Percentiles rank a stretch among this genome's conserved stretches.
phyloP scores from a whole-genome alignment of 2,329 filamentous ascomycete genomes.

The Colletotrichum sp. region DNA sequence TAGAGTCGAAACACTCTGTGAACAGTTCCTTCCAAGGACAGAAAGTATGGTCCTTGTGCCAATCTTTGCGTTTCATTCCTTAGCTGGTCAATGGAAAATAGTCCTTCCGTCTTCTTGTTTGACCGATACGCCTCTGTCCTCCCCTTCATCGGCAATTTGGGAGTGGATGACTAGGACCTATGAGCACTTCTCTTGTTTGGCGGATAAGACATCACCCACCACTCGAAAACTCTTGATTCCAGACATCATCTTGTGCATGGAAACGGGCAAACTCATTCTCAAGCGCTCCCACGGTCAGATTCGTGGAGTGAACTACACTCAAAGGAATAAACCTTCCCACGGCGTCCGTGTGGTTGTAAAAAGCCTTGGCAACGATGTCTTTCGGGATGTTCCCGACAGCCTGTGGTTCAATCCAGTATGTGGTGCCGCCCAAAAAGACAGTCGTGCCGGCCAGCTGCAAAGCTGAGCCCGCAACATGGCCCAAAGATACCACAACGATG shows the following conservation, averaged over 20 bases:
- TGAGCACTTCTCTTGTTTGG: not conserved
- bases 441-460: not conserved
- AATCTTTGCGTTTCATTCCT: accelerated
- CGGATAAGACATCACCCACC: not conserved
- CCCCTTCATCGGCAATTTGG: no score
- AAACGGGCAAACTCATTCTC: not conserved
- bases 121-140: no score
- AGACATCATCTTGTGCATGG: not conserved
- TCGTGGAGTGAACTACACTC: not conserved
- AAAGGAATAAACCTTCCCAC: not conserved
- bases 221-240: no score
- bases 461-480: not conserved
- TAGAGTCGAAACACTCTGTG: constrained; percentile 13
- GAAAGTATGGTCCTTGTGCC: not conserved
- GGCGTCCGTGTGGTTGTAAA: not conserved
- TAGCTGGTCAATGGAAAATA: not conserved
- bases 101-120: not conserved
- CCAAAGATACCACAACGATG: not conserved
- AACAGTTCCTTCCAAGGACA: not conserved
- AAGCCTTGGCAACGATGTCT: not conserved
- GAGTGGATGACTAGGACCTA: not conserved
- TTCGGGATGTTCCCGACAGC: not conserved
- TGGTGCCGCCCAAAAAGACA: not conserved
- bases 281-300: not conserved
- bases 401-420: not conserved